Evolutionary conservation across 306 rosid genomes (phyloP), one percentile per base, ranked within the genome.

Genomic region (Cucumis hystrix): DNA sequence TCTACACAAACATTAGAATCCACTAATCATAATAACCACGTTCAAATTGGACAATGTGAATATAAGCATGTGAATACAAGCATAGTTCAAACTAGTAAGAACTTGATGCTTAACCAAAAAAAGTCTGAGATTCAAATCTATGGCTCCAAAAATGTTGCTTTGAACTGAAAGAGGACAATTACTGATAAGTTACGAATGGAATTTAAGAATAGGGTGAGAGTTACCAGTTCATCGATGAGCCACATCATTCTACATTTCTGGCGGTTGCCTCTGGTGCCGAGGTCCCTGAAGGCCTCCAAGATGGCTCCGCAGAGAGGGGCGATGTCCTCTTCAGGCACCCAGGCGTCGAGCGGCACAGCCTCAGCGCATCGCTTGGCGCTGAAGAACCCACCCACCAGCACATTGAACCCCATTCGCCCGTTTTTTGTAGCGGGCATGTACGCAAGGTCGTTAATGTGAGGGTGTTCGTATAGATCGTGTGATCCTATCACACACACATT

Each of bases 161-260:
- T 43, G 49, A 43, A 43, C 49, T 43, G 13, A 43, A 43, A 1
- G 13, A 1, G 49, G 49, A 43, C 49, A 43, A 43, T 43, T 13
- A 51, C n/a, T 6, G 68, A 62, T 28, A 30, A 6, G 68, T 30
- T 14, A 62, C 3, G 43, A 21, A 15, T 30, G 37, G 37, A 18
- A 58, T 61, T 25, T 10, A 30, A 51, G 28, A 0, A 51, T 51
- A 61, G 30, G 69, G 6, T 33, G 41, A 17, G 17, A 25, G 88
- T 84, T 62, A 95, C 98, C 30, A 95, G 86, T 92, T 95, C 97
- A 21, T 95, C 98, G 51, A 95, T 92, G 82, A 95, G 79, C 97
- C 98, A 95, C 98, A 95, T 92, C 98, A 95, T 92, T 85, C 98
- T 88, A 1, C 93, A 87, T 66, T 89, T 95, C 57, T 95, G 98